A percentile compares a stretch with the other conserved stretches of the same genome.
These are phyloP conservation scores for Ceratobasidium sp. DNA, from an alignment of 1,284 basidiomycete species.

Conservation along the genomic window DNA sequence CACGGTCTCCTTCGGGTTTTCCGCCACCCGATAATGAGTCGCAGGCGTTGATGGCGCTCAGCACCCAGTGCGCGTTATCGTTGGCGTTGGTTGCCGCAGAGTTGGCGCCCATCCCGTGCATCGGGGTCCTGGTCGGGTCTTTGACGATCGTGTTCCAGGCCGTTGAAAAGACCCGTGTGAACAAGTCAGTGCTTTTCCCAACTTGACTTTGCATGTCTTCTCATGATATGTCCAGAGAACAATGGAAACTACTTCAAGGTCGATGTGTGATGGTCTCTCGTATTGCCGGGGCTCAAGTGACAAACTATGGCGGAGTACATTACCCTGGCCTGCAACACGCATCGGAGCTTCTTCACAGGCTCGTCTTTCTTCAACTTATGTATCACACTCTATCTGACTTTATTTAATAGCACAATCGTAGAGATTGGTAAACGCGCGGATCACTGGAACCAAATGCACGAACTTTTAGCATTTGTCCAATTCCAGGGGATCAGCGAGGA, in stretches of 20 bases:
- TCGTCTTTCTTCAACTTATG: no score
- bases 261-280: constrained; percentile 36
- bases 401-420: background rate
- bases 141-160: constrained; percentile 19
- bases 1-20: background rate
- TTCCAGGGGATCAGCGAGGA: constrained; percentile 20
- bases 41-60: background rate
- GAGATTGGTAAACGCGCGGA: constrained; percentile 4
- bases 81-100: constrained; percentile 2
- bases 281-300: constrained; percentile 27
- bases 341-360: no score
- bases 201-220: background rate
- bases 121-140: constrained; percentile 11
- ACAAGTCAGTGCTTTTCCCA: background rate
- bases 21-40: constrained; percentile 13
- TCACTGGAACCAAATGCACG: constrained; percentile 5
- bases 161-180: constrained; percentile 17
- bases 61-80: constrained; percentile 21
- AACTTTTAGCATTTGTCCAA: constrained; percentile 10
- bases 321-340: no score
- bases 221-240: background rate
- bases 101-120: constrained; percentile 29
- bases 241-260: constrained; percentile 21
- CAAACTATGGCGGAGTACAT: background rate
- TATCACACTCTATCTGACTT: no score